Evolutionary conservation across 495 filamentous ascomycete species (phyloP).

Genomic region (Penicillium simplicissimum): DNA sequence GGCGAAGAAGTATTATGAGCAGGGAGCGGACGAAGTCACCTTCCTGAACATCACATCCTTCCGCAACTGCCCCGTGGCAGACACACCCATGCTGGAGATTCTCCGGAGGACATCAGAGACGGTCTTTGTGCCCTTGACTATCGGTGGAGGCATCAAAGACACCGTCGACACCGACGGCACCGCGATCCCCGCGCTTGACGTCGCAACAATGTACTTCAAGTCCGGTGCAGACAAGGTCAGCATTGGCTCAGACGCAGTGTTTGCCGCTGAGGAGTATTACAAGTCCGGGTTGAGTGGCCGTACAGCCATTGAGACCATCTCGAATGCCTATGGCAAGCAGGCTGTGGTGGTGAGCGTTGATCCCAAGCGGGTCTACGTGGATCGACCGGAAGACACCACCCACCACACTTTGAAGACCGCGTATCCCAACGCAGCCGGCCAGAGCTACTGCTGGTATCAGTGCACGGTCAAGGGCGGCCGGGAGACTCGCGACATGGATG

Average conservation of each 20-base stretch:
- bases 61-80: constrained; percentile 86
- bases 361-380: constrained; percentile 85
- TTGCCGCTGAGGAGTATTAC: constrained; percentile 89
- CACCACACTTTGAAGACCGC: constrained; percentile 78
- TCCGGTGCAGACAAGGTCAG: constrained; percentile 98
- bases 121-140: constrained; percentile 95
- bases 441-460: constrained; percentile 92
- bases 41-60: constrained; percentile 99
- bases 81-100: constrained; percentile 95
- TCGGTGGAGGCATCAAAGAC: constrained; percentile 93
- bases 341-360: constrained; percentile 96
- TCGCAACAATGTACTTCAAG: constrained; percentile 97
- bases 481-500: constrained; percentile 88
- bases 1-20: constrained; percentile 91
- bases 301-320: constrained; percentile 94
- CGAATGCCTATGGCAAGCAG: constrained; percentile 90
- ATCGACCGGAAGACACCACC: constrained; percentile 65
- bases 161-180: constrained; percentile 89
- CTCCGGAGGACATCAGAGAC: constrained; percentile 81
- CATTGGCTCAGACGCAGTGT: constrained; percentile 92
- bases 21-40: constrained; percentile 94
- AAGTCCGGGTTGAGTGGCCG: constrained; percentile 66
- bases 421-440: constrained; percentile 70
- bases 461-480: constrained; percentile 95
- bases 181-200: constrained; percentile 79